Conservation (phyloP, 768 basidiomycete genomes). For the Calocybe cyanea region DNA sequence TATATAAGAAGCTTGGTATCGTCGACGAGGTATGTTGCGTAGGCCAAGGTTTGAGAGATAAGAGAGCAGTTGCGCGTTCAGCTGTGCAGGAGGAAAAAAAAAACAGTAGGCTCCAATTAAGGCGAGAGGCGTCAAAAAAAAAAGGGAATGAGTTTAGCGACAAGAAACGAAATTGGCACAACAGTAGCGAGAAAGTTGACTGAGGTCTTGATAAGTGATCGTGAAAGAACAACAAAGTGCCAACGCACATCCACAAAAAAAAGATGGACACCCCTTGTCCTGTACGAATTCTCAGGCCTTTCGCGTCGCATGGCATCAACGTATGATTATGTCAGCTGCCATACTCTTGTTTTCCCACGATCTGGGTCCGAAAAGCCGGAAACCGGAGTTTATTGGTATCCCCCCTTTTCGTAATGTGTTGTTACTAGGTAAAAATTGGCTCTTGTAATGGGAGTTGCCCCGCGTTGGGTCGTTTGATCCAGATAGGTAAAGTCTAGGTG, state of each 20-base stretch:
- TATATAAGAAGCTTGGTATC: constrained; percentile 16
- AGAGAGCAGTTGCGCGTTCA: constrained; percentile 2
- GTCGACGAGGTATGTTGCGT: constrained; percentile 18
- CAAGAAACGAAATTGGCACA: background rate
- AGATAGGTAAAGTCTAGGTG: background rate
- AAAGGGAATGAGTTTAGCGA: background rate
- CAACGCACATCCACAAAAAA: constrained; percentile 14
- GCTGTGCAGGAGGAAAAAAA: constrained; percentile 9
- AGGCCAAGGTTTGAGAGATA: constrained; percentile 5
- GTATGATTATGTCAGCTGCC: constrained; percentile 12
- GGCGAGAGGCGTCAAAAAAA: constrained; percentile 4
- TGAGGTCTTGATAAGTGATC: constrained; percentile 8
- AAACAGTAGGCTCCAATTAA: constrained; percentile 6
- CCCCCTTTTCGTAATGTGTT: background rate
- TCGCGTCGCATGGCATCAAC: constrained; percentile 11
- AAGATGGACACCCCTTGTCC: constrained; percentile 13
- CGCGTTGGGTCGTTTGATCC: no score
- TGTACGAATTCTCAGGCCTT: constrained; percentile 18
- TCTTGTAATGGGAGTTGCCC: background rate
- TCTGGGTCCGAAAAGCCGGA: no score
- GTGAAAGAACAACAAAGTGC: constrained; percentile 14
- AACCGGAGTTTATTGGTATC: background rate
- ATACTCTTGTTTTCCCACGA: constrained; percentile 13
- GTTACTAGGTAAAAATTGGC: background rate
- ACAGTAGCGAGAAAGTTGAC: background rate